Evolutionary conservation across 2,329 filamentous ascomycete species (phyloP).

Genomic region (Fusarium austroafricanum): DNA sequence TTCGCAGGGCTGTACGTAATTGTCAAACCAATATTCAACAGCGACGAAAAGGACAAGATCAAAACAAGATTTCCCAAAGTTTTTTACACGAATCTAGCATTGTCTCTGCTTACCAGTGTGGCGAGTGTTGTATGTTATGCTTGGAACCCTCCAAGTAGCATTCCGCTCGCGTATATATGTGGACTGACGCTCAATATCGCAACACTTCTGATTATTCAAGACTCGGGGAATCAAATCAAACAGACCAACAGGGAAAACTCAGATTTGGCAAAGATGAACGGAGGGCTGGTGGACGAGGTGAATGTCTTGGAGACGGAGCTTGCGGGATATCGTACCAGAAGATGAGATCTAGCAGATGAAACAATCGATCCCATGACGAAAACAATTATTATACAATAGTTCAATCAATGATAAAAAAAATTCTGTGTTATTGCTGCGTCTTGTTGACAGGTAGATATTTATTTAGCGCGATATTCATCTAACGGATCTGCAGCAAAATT

Average conservation of each 20-base stretch:
- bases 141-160: not conserved
- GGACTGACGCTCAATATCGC: not conserved
- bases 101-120: not conserved
- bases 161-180: not conserved
- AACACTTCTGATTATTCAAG: not conserved
- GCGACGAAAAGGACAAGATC: not conserved
- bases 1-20: not conserved
- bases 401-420: too few species aligned
- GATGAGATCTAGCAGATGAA: too few species aligned
- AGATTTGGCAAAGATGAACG: too few species aligned
- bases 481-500: not conserved
- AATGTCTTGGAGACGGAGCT: too few species aligned
- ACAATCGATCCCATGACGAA: too few species aligned
- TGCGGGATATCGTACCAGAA: too few species aligned
- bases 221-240: not conserved
- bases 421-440: too few species aligned
- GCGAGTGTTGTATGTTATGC: not conserved
- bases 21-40: not conserved
- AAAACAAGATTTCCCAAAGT: not conserved
- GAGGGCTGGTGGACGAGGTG: too few species aligned
- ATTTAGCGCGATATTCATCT: not conserved
- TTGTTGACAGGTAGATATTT: not conserved
- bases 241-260: not conserved
- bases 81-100: not conserved
- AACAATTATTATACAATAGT: too few species aligned